These are phyloP conservation scores for Aspergillus pseudonomiae DNA, from an alignment of 2,329 filamentous ascomycete genomes.

Conservation along the genomic window DNA sequence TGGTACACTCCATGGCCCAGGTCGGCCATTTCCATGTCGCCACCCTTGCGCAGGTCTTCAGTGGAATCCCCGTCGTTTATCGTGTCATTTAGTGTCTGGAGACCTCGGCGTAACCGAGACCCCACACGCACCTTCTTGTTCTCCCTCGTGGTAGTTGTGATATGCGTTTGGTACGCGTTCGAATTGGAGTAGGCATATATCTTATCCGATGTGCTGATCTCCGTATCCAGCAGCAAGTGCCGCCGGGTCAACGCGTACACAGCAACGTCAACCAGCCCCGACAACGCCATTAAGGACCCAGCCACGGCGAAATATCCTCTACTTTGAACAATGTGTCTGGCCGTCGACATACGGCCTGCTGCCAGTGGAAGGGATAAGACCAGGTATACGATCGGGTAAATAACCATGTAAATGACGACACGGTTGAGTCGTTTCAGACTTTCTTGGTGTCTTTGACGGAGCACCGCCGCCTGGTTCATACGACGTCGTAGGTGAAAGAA, in stretches of 20 bases:
- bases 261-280: constrained; percentile 60
- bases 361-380: constrained; percentile 66
- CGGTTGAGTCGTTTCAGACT: constrained; percentile 40
- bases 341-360: constrained; percentile 45
- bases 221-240: constrained; percentile 56
- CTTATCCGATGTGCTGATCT: constrained; percentile 34
- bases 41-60: constrained; percentile 39
- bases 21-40: constrained; percentile 35
- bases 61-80: constrained; percentile 46
- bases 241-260: constrained; percentile 61
- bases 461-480: constrained; percentile 39
- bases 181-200: constrained; percentile 34
- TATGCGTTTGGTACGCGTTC: constrained; percentile 31
- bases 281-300: constrained; percentile 59
- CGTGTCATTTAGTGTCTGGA: constrained; percentile 21
- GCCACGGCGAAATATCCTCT: constrained; percentile 53
- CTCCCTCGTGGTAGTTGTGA: constrained; percentile 23
- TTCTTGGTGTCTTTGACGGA: constrained; percentile 36
- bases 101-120: constrained; percentile 25
- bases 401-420: constrained; percentile 49
- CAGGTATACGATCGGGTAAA: constrained; percentile 57
- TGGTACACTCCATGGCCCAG: constrained; percentile 43
- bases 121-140: constrained; percentile 21
- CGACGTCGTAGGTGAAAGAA: constrained; percentile 52
- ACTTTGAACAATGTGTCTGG: constrained; percentile 35